phyloP scores from a whole-genome alignment of 2,329 filamentous ascomycete species.

The Akanthomyces dipterigenus region DNA sequence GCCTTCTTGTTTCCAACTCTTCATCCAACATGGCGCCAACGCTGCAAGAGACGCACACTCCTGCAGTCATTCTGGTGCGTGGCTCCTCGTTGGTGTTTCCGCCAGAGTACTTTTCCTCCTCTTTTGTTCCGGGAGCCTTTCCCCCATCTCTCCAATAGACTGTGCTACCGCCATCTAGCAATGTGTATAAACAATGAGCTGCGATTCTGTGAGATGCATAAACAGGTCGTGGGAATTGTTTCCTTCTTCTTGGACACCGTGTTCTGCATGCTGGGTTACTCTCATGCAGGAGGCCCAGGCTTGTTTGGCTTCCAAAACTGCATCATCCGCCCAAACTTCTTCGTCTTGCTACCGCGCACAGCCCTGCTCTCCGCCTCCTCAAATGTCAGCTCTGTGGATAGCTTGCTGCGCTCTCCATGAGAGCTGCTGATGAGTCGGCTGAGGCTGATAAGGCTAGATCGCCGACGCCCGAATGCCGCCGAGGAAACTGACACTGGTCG shows the following conservation, averaged over 20 bases:
- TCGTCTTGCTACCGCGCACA: slow-evolving; percentile 56
- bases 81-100: neutral
- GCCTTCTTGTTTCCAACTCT: neutral
- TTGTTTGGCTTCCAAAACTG: slow-evolving; percentile 69
- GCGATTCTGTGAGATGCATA: neutral
- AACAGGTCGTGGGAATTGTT: neutral
- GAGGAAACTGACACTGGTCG: slow-evolving; percentile 57
- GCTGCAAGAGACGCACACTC: neutral
- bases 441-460: slow-evolving; percentile 69
- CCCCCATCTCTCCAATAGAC: neutral
- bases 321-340: slow-evolving; percentile 66
- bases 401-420: slow-evolving; percentile 67
- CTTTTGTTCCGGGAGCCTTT: neutral
- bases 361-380: slow-evolving; percentile 51
- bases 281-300: slow-evolving; percentile 24
- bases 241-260: neutral
- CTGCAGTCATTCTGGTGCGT: neutral
- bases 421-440: slow-evolving; percentile 70
- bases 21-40: neutral
- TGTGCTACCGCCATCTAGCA: neutral
- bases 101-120: neutral
- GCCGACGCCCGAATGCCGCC: slow-evolving; percentile 58
- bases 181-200: neutral
- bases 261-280: slow-evolving; percentile 3
- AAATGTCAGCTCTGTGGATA: slow-evolving; percentile 59